These are phyloP conservation scores for Daldinia eschscholtzii DNA, from an alignment of 2,329 filamentous ascomycete genomes.

Conservation along the genomic window DNA sequence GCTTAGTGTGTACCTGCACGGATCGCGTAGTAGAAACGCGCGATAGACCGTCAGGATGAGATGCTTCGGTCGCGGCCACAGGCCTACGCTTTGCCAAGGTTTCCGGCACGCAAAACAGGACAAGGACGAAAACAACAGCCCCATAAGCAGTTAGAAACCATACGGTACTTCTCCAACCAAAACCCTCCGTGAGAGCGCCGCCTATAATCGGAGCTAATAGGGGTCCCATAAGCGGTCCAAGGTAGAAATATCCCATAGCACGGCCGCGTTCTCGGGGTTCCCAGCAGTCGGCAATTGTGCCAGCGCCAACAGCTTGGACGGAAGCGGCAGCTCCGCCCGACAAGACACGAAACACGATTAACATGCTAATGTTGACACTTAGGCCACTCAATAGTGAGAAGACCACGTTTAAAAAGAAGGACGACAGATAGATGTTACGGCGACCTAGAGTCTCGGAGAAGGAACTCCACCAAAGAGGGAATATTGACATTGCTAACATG, in stretches of 20 bases:
- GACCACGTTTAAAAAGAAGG: conserved; percentile 78
- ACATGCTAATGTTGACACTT: conserved; percentile 77
- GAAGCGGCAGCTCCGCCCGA: conserved; percentile 82
- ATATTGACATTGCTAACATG: conserved; percentile 86
- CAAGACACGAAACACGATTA: conserved; percentile 80
- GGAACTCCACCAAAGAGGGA: conserved; percentile 88
- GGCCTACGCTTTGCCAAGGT: conserved; percentile 62
- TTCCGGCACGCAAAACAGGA: conserved; percentile 74
- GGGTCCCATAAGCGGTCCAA: conserved; percentile 81
- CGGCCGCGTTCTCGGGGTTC: conserved; percentile 76
- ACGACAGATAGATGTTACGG: conserved; percentile 81
- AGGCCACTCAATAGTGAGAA: conserved; percentile 79
- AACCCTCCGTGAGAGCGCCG: conserved; percentile 75
- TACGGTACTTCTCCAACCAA: conserved; percentile 81
- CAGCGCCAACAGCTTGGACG: conserved; percentile 85
- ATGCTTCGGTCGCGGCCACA: conserved; percentile 14
- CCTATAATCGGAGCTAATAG: conserved; percentile 82
- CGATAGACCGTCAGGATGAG: conserved; percentile 48
- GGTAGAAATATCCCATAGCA: conserved; percentile 87
- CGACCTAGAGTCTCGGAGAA: conserved; percentile 81
- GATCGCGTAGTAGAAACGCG: conserved; percentile 74
- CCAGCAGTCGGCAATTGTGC: conserved; percentile 87
- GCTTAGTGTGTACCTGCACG: conserved; percentile 67
- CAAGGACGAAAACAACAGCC: conserved; percentile 65
- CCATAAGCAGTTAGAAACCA: conserved; percentile 83